phyloP scores from a whole-genome alignment of 2,329 filamentous ascomycete species.

The Nigrospora osmanthi region DNA sequence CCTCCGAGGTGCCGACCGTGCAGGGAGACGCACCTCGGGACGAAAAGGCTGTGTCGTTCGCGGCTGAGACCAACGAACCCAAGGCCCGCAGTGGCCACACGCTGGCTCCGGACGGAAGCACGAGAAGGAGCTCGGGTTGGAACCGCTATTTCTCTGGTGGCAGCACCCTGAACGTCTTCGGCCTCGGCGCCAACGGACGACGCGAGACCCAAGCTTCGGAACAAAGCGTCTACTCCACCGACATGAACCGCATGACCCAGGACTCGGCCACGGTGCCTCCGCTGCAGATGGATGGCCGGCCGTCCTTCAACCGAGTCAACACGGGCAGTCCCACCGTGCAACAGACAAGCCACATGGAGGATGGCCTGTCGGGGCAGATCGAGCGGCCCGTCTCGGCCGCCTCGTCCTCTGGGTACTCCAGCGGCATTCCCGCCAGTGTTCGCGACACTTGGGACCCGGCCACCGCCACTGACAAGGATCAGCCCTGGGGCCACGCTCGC shows the following conservation, averaged over 20 bases:
- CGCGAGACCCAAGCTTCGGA: constrained; percentile 47
- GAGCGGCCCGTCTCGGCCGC: constrained; percentile 46
- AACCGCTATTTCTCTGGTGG: constrained; percentile 72
- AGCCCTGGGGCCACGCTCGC: constrained; percentile 41
- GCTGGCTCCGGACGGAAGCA: constrained; percentile 28
- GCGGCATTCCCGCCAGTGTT: constrained; percentile 58
- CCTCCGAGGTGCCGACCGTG: no score
- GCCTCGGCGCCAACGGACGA: constrained; percentile 40
- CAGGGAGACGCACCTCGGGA: neutral
- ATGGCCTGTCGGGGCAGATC: constrained; percentile 54
- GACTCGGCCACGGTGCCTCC: constrained; percentile 66
- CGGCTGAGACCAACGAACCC: constrained; percentile 11
- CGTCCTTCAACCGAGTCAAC: constrained; percentile 57
- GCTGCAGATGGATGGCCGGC: constrained; percentile 55
- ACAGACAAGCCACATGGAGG: constrained; percentile 42
- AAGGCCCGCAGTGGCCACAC: constrained; percentile 26
- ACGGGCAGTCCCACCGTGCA: constrained; percentile 64
- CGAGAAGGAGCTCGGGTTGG: constrained; percentile 64
- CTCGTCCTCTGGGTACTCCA: constrained; percentile 51
- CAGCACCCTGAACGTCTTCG: constrained; percentile 58
- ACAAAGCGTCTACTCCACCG: constrained; percentile 48
- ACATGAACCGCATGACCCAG: constrained; percentile 45
- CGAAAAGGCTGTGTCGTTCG: constrained; percentile 12
- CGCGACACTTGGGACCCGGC: constrained; percentile 48
- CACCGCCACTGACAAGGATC: constrained; percentile 18